phyloP scores from a whole-genome alignment of 768 basidiomycete species.

The Calocybe gangraenosa region DNA sequence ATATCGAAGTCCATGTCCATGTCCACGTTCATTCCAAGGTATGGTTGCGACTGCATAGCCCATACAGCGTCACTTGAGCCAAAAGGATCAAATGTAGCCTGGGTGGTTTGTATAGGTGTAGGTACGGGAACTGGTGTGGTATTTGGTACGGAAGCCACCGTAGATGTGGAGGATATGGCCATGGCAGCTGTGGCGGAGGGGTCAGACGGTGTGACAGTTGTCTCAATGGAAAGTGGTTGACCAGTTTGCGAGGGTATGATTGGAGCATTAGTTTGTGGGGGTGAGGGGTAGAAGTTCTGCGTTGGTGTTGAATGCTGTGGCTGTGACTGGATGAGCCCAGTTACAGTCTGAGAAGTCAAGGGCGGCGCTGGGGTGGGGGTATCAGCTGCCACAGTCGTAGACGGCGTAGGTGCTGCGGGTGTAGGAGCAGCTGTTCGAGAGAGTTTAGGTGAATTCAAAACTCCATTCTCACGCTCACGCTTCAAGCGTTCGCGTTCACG shows the following conservation, averaged over 20 bases:
- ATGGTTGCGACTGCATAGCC: constrained; percentile 18
- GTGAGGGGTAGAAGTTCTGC: constrained; percentile 59
- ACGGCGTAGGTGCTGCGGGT: constrained; percentile 25
- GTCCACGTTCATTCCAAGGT: constrained; percentile 29
- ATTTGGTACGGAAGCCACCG: constrained; percentile 13
- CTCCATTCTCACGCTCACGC: constrained; percentile 53
- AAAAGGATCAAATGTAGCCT: constrained; percentile 2
- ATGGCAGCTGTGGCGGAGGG: constrained; percentile 5
- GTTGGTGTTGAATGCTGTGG: constrained; percentile 14
- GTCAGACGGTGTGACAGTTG: constrained; percentile 2
- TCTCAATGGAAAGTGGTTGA: constrained; percentile 21
- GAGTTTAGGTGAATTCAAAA: constrained; percentile 29
- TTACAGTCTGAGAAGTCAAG: constrained; percentile 6
- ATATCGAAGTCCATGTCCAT: constrained; percentile 46
- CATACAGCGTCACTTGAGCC: constrained; percentile 27
- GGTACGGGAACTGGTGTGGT: background rate
- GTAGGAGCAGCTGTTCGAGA: constrained; percentile 15
- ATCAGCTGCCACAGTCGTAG: constrained; percentile 11
- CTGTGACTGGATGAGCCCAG: constrained; percentile 1
- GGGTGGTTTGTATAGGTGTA: constrained; percentile 12
- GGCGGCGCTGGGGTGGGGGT: constrained; percentile 9
- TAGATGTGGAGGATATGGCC: constrained; percentile 2
- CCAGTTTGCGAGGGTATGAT: constrained; percentile 12
- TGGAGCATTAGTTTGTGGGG: constrained; percentile 45
- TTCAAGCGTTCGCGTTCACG: constrained; percentile 71